Evolutionary conservation across 2,329 filamentous ascomycete species (phyloP), one percentile per base, ranked within the genome.

Genomic region (Teratosphaeria nubilosa): DNA sequence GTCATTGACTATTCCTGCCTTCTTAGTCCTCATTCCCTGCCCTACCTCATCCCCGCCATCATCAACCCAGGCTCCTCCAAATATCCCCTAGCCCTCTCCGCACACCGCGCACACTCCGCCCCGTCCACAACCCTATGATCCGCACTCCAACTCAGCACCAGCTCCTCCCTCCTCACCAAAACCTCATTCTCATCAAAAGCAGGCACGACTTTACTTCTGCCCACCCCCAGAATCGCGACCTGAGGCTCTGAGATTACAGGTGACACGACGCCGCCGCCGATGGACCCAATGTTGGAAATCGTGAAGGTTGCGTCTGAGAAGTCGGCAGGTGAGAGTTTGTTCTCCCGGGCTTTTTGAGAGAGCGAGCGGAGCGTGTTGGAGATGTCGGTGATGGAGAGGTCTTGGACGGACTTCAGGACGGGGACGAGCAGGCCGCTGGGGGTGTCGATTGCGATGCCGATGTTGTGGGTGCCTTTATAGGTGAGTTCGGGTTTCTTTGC

Each of bases 91-190:
- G 97, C 88, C 62, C 87, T 81, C 67, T 91, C 90, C 13, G 90
- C 91, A 72, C 92, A 92, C 64, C 91, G 82, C 22, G 94, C 94
- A 82, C 96, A 90, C 60, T 91, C 96, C 53, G 92, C 92, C 1
- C 94, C 94, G 74, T 99, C 94, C 53, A 97, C 85, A 56, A 97
- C 88, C 22, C 94, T 80, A 74, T 99, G 94, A 74, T 97, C 91
- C 5, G 92, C 92, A 72, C 89, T 92, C 92, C 92, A 97, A 75
- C 91, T 97, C 66, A 97, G 90, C 70, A 95, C 91, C 71, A 87
- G 86, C 61, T 95, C 82, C 68, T 95, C 86, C 72, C 85, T 88
- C 74, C 83, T 85, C 13, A 91, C 80, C 13, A 97, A 77, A 70
- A 74, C 71, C 2, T 73, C 77, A 48, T 74, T 66, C 60, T 75